Evolutionary conservation across 768 basidiomycete genomes (phyloP), one percentile per base, ranked within the genome.

Genomic region (Collybiopsis luxurians): DNA sequence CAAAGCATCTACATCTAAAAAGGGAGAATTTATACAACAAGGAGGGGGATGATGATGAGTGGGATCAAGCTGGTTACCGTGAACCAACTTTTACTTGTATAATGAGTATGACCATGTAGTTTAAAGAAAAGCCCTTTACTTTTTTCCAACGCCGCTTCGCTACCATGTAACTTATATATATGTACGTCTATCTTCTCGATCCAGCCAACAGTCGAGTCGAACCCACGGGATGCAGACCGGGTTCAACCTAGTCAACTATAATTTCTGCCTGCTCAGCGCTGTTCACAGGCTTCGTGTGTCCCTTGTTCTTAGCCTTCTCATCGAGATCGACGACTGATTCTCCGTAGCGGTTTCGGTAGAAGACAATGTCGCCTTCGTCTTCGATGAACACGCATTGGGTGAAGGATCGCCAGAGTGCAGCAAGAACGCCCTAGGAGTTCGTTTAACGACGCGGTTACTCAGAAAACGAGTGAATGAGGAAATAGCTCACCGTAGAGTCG

Each of bases 371-470:
- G 17, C 82, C 83, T 46, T 83, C 79, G 48, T 77, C 74, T 60
- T 85, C 84, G 15, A 86, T 74, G 63, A 84, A 85, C 17, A 66
- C 70, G 62, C 84, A 85, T 61, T 82, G 74, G 7, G 81, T 84
- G 65, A 85, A 85, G 0, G 83, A 80, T 30, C 82, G 70, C 74
- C 80, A 84, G 1, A 85, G 73, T 1, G 82, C 80, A 52, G 74
- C 72, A 34, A 79, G 53, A 2, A 71, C 72, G 26, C 71, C 71
- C 75, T 78, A 27, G 9, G 7, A 21, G 15, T 13, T 10, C 17
- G 43, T 17, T 27, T 5, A 44, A 23, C 23, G 21, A 46, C 9
- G 2, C n/a, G n/a, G n/a, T n/a, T n/a, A n/a, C n/a, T 12, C 15
- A n/a, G 7, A 21, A 13, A 30, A 5, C 12, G 31, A 3, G 23